A percentile compares a stretch with the other conserved stretches of the same genome.
These are phyloP conservation scores for Nematodospora valgi DNA, from an alignment of 805 yeast species.

Conservation along the genomic window DNA sequence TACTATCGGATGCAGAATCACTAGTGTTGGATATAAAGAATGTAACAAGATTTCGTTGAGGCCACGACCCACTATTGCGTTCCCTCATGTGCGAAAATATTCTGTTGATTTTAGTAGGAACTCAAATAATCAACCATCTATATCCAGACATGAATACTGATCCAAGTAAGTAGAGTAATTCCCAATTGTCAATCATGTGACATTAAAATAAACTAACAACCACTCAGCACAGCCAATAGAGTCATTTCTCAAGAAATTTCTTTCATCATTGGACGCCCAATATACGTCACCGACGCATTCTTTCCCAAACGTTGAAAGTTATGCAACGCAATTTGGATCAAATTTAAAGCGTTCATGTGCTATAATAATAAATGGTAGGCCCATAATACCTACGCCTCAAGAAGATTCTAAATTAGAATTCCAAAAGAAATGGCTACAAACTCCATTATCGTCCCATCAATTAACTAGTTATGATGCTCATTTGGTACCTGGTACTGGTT, in stretches of 20 bases:
- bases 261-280: constrained; percentile 34
- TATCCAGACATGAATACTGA: constrained; percentile 7
- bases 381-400: constrained; percentile 32
- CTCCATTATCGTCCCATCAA: constrained; percentile 60
- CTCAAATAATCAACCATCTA: neutral
- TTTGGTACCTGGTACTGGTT: constrained; percentile 61
- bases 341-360: constrained; percentile 51
- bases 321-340: constrained; percentile 46
- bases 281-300: constrained; percentile 20
- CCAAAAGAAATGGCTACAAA: constrained; percentile 55
- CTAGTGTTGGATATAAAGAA: no score
- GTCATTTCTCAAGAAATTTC: constrained; percentile 34
- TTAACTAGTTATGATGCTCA: constrained; percentile 66
- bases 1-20: no score
- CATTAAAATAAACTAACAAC: constrained; percentile 4
- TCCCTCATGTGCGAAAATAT: no score
- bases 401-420: constrained; percentile 42
- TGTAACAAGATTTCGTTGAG: no score
- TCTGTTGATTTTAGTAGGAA: no score
- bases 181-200: neutral
- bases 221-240: constrained; percentile 35
- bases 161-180: constrained; percentile 10
- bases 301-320: constrained; percentile 33
- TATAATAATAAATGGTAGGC: constrained; percentile 57
- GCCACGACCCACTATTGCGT: no score